Evolutionary conservation across 2,329 filamentous ascomycete genomes (phyloP).

Genomic region (Verticillium isaacii): DNA sequence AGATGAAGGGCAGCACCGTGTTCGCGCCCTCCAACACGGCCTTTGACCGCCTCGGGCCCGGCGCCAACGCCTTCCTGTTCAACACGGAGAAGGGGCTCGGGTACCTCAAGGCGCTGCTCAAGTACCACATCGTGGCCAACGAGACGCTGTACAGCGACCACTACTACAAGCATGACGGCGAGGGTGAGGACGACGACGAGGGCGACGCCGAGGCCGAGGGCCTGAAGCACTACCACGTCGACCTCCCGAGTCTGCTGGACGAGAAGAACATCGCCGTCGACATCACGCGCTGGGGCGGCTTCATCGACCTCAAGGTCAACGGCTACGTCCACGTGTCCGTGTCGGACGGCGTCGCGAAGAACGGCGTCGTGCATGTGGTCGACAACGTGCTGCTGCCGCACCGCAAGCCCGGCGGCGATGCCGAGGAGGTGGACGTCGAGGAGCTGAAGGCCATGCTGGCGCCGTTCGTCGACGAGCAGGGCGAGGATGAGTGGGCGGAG

Average conservation of each 20-base stretch:
- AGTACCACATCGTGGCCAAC: constrained; percentile 73
- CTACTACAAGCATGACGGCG: constrained; percentile 53
- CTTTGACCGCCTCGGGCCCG: constrained; percentile 69
- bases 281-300: constrained; percentile 61
- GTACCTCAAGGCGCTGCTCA: constrained; percentile 71
- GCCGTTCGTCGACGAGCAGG: constrained; percentile 33
- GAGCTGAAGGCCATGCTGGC: constrained; percentile 55
- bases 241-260: constrained; percentile 68
- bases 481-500: constrained; percentile 7
- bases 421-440: constrained; percentile 53
- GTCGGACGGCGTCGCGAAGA: constrained; percentile 66
- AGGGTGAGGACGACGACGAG: constrained; percentile 11
- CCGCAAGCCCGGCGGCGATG: constrained; percentile 38
- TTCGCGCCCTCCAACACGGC: constrained; percentile 80
- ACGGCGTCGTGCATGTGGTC: constrained; percentile 81
- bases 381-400: constrained; percentile 72
- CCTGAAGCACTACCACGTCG: constrained; percentile 56
- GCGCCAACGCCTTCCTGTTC: constrained; percentile 81
- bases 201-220: constrained; percentile 23
- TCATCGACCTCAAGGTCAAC: constrained; percentile 71
- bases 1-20: constrained; percentile 63
- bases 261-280: constrained; percentile 67
- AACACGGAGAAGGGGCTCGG: constrained; percentile 64
- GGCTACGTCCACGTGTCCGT: constrained; percentile 61
- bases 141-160: constrained; percentile 80